Evolutionary conservation across 2,329 filamentous ascomycete genomes (phyloP).

Genomic region (Botrytis squamosa): DNA sequence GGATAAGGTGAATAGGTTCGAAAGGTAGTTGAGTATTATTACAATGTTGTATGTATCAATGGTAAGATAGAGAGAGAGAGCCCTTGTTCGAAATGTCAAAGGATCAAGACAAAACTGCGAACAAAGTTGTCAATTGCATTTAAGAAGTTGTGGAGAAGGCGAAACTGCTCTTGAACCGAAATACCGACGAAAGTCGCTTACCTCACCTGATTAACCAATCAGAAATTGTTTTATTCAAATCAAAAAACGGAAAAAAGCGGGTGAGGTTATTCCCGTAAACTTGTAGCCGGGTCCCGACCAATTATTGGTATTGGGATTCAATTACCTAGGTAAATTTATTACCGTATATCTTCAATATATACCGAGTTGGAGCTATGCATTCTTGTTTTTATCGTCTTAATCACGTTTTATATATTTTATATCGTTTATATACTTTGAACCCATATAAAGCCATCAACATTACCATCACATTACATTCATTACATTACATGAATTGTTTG

Average conservation of each 20-base stretch:
- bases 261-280: slow-evolving; percentile 19
- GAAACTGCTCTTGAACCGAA: slow-evolving; percentile 20
- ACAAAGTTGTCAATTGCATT: slow-evolving; percentile 7
- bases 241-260: slow-evolving; percentile 21
- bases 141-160: slow-evolving; percentile 22
- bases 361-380: neutral
- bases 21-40: slow-evolving; percentile 10
- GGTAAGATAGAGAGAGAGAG: neutral
- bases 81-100: slow-evolving; percentile 11
- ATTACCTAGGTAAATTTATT: neutral
- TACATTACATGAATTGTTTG: neutral
- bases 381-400: neutral
- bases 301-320: neutral
- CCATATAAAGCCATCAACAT: neutral
- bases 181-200: slow-evolving; percentile 17
- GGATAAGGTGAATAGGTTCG: neutral
- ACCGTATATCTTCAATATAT: neutral
- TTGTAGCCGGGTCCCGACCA: neutral
- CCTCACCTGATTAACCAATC: slow-evolving; percentile 14
- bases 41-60: slow-evolving; percentile 13
- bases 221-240: slow-evolving; percentile 20
- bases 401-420: neutral
- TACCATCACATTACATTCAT: neutral
- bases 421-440: too few species aligned
- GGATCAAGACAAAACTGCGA: neutral